Percentiles rank a stretch among this genome's conserved stretches.
Evolutionary conservation across 305 asterid genomes (phyloP).

Genomic region (Fraxinus latifolia): DNA sequence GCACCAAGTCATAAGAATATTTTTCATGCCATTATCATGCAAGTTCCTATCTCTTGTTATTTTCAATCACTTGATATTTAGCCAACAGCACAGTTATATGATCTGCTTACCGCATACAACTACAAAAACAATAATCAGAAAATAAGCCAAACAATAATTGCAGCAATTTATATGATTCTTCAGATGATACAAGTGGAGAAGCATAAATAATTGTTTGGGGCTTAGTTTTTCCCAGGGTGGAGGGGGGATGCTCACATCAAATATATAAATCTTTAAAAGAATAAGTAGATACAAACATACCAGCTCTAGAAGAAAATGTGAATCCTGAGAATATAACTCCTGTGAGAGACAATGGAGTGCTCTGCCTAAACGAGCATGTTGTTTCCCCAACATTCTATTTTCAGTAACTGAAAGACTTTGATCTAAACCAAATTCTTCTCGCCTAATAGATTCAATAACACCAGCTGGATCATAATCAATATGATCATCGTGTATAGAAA

Average conservation of each 20-base stretch:
- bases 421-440: constrained; percentile 85
- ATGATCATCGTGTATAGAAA: constrained; percentile 25
- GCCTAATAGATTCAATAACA: constrained; percentile 69
- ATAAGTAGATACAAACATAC: constrained; percentile 35
- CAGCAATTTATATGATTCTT: neutral
- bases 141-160: neutral
- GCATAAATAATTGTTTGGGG: neutral
- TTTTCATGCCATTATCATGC: neutral
- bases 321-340: constrained; percentile 95
- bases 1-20: neutral
- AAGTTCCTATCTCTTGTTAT: neutral
- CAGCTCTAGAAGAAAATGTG: constrained; percentile 95
- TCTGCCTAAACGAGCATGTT: constrained; percentile 96
- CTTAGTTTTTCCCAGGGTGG: constrained; percentile 3
- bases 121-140: constrained; percentile 4
- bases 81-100: neutral
- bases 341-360: constrained; percentile 97
- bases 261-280: constrained; percentile 11
- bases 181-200: neutral
- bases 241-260: constrained; percentile 12
- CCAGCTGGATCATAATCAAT: constrained; percentile 39
- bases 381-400: constrained; percentile 76
- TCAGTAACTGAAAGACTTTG: constrained; percentile 55
- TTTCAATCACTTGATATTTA: neutral
- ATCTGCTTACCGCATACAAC: neutral